Base-by-base conservation (phyloP, 176 grass and related monocot genomes). In the Pharus latifolius region DNA sequence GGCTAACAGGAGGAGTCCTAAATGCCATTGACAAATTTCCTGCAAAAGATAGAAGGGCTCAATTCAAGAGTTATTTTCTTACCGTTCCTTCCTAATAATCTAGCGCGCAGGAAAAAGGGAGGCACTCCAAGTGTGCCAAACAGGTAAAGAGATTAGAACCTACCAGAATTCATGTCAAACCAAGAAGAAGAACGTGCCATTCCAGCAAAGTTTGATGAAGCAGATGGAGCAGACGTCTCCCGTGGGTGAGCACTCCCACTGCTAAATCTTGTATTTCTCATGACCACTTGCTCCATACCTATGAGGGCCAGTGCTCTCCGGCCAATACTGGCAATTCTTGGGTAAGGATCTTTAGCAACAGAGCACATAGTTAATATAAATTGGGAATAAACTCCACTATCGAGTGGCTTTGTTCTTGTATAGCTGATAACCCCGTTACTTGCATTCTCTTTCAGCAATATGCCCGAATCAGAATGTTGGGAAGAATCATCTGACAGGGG, bases 111-210 rank as follows among this genome's bases (percentile, higher is more conserved):
- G 27, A 52, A 54, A 44, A 33, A 10, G 10, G 14, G 45, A 72
- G 57, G 22, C 37, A 66, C 44, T 77, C 20, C 14, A 67, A 67
- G 34, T 63, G 34, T 63, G 45, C 74, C 44, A 45, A 38, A 60
- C 44, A 84, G 74, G 20, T 13, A 68, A 58, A 79, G 17, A 35
- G 23, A 49, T 26, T 55, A 71, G 17, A 55, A 76, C 56, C 26
- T 90, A 98, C 89, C 84, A 77, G 93, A 82, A 80, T 99, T 91
- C 84, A 94, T 91, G 56, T 99, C 95, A 78, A 91, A 93, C 95
- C 87, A 99, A 22, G 95, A 99, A 56, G 90, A 93, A 52, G 95
- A 99, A 2, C 95, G 95, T 60, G 88, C 71, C 78, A 98, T 85
- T 72, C 83, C 94, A 40, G 78, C 14, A 73, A 86, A 80, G 63